phyloP scores from a whole-genome alignment of 1,284 basidiomycete species.

The Apiotrichum veenhuisii region DNA sequence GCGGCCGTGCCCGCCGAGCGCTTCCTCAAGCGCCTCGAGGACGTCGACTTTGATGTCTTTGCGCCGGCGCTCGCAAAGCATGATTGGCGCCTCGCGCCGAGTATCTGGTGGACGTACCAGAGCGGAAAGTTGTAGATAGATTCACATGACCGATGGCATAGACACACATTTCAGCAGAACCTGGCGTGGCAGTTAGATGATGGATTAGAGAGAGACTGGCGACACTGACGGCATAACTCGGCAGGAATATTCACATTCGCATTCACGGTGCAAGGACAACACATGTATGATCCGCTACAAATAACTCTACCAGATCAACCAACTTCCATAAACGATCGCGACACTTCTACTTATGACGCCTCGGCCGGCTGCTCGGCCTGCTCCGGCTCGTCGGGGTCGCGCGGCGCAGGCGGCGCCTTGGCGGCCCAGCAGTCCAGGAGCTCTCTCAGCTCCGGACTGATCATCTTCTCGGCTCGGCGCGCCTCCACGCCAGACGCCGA shows the following conservation, averaged over 20 bases:
- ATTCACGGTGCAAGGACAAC: no score
- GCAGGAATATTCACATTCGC: no score
- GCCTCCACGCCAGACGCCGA: not conserved
- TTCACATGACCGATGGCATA: not conserved
- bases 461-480: not conserved
- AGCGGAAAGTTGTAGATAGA: slow-evolving; percentile 43
- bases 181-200: no score
- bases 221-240: no score
- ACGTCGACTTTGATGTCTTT: slow-evolving; percentile 78
- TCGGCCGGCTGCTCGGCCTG: not conserved
- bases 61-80: slow-evolving; percentile 63
- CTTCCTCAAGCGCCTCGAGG: slow-evolving; percentile 70
- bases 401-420: not conserved
- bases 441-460: slow-evolving; percentile 18
- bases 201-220: no score
- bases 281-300: no score
- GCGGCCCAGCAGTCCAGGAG: slow-evolving; percentile 14
- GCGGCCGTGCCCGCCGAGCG: slow-evolving; percentile 70
- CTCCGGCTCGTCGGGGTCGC: no score
- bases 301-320: no score
- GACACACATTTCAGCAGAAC: no score
- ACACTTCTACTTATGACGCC: no score
- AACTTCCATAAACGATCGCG: no score
- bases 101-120: slow-evolving; percentile 68
- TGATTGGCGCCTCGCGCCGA: slow-evolving; percentile 83